Percentiles rank a stretch among this genome's conserved stretches.
Conservation (phyloP, 768 basidiomycete genomes). For the Hygrophoropsis aurantiaca region DNA sequence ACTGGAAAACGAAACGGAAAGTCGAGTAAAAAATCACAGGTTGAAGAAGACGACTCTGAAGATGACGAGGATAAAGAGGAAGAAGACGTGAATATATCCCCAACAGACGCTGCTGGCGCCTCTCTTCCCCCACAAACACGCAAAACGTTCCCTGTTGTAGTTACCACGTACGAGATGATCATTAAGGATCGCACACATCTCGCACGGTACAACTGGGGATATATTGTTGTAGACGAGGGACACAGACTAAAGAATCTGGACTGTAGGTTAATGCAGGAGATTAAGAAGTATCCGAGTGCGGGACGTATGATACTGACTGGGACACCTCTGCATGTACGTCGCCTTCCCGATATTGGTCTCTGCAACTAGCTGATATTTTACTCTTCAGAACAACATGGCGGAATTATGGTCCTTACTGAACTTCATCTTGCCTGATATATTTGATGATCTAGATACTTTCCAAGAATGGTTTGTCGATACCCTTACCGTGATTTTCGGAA, state of each 20-base stretch:
- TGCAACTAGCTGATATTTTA: constrained; percentile 2
- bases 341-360: neutral
- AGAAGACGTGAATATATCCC: neutral
- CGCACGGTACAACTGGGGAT: constrained; percentile 73
- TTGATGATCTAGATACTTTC: constrained; percentile 85
- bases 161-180: constrained; percentile 93
- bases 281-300: constrained; percentile 82
- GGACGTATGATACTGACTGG: constrained; percentile 94
- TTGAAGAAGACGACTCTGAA: neutral
- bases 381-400: constrained; percentile 86
- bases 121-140: constrained; percentile 23
- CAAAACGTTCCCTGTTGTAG: constrained; percentile 67
- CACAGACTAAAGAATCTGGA: constrained; percentile 95
- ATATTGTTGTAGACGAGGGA: constrained; percentile 95
- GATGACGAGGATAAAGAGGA: neutral
- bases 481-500: constrained; percentile 5
- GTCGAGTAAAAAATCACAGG: neutral
- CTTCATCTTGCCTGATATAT: constrained; percentile 93
- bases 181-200: constrained; percentile 77
- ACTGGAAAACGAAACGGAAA: constrained; percentile 8
- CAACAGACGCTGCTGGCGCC: constrained; percentile 1
- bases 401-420: constrained; percentile 96
- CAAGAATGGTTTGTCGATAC: constrained; percentile 69
- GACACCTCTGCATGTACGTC: constrained; percentile 87
- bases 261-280: constrained; percentile 85